Evolutionary conservation across 352 stramenopile species (phyloP).

Genomic region (Phytophthora meadii): DNA sequence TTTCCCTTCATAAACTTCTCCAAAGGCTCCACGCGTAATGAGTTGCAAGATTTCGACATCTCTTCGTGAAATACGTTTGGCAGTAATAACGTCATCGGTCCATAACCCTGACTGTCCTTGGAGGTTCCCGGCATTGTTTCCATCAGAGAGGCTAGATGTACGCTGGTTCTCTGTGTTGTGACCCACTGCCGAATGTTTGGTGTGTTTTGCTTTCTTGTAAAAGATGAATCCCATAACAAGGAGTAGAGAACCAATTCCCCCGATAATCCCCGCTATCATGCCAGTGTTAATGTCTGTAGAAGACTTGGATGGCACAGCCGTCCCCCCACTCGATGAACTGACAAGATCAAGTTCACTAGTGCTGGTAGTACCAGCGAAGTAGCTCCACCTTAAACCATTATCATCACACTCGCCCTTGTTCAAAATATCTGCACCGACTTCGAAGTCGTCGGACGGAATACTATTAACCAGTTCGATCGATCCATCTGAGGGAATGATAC

Average conservation of each 20-base stretch:
- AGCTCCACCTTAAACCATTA: neutral
- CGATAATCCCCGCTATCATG: neutral
- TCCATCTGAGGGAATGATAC: neutral
- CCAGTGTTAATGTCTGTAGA: too few relatives aligned
- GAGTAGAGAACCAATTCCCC: neutral
- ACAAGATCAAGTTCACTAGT: neutral
- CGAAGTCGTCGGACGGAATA: neutral
- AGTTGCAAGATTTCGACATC: conserved; percentile 23
- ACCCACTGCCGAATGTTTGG: neutral
- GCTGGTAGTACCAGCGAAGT: neutral
- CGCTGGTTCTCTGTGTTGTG: too few relatives aligned
- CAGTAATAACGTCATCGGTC: too few relatives aligned
- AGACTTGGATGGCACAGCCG: too few relatives aligned
- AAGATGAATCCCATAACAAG: neutral
- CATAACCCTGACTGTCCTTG: too few relatives aligned
- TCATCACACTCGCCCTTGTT: neutral
- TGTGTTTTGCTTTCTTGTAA: neutral
- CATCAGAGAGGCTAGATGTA: too few relatives aligned
- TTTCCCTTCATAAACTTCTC: conserved; percentile 42
- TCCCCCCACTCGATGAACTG: neutral
- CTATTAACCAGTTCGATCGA: neutral
- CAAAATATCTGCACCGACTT: neutral
- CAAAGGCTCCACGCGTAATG: conserved; percentile 33
- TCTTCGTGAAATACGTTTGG: neutral
- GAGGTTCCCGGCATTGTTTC: too few relatives aligned